Evolutionary conservation across 2,329 filamentous ascomycete species (phyloP).

Genomic region (Pseudonectria buxi): DNA sequence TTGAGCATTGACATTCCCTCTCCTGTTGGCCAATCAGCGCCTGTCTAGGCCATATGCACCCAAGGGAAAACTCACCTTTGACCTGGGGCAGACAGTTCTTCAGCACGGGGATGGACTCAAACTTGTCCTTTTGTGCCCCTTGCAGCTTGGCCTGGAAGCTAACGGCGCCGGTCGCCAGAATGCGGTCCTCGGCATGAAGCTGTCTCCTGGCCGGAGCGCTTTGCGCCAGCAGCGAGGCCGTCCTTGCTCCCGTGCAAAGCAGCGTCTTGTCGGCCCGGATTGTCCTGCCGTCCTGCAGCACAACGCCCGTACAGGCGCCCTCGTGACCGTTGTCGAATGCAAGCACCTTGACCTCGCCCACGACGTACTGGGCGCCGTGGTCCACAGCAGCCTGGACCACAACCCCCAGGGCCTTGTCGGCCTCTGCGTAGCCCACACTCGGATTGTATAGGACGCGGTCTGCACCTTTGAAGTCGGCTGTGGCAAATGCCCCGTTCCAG

Average conservation of each 20-base stretch:
- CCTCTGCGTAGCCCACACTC: slow-evolving; percentile 52
- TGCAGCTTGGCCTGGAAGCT: slow-evolving; percentile 34
- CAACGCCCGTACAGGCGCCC: slow-evolving; percentile 43
- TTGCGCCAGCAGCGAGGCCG: slow-evolving; percentile 45
- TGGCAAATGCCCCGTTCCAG: slow-evolving; percentile 51
- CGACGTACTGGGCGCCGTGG: slow-evolving; percentile 49
- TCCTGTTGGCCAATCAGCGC: slow-evolving; percentile 19
- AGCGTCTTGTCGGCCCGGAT: slow-evolving; percentile 47
- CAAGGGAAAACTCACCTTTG: slow-evolving; percentile 28
- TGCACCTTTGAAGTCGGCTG: slow-evolving; percentile 49
- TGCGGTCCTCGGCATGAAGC: slow-evolving; percentile 45
- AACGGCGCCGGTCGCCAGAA: slow-evolving; percentile 49
- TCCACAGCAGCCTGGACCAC: slow-evolving; percentile 46
- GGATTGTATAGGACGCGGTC: slow-evolving; percentile 51
- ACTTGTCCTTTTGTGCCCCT: slow-evolving; percentile 39
- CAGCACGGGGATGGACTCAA: slow-evolving; percentile 47
- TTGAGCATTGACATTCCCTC: slow-evolving; percentile 39
- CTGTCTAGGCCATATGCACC: not conserved
- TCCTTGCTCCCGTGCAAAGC: slow-evolving; percentile 51
- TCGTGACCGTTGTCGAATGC: slow-evolving; percentile 34
- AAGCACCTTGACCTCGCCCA: slow-evolving; percentile 41
- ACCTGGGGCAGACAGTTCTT: slow-evolving; percentile 36
- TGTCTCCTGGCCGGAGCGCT: slow-evolving; percentile 41
- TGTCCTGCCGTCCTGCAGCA: slow-evolving; percentile 37
- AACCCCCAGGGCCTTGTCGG: slow-evolving; percentile 48